Evolutionary conservation across 1,284 basidiomycete species (phyloP).

Genomic region (Cryptococcus deneoformans): DNA sequence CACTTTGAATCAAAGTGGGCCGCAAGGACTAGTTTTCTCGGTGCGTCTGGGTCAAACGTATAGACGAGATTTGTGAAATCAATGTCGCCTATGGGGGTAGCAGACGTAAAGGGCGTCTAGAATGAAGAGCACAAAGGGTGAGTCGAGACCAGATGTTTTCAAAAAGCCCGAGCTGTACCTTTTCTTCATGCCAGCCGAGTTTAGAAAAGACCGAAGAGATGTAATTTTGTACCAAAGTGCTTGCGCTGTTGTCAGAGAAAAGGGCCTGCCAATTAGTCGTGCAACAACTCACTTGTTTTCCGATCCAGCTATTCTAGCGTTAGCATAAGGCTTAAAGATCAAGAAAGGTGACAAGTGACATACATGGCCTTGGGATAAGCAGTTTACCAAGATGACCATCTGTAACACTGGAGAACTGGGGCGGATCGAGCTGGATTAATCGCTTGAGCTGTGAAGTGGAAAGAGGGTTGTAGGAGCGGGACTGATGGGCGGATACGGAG

Average conservation of each 20-base stretch:
- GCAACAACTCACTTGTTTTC: slow-evolving; percentile 36
- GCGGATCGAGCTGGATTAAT: slow-evolving; percentile 28
- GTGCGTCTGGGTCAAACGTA: slow-evolving; percentile 85
- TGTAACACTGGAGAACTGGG: slow-evolving; percentile 35
- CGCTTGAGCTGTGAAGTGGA: slow-evolving; percentile 12
- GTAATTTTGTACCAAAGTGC: slow-evolving; percentile 72
- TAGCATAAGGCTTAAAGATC: background rate
- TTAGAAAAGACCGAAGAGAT: slow-evolving; percentile 65
- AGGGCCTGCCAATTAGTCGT: too few species aligned
- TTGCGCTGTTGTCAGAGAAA: slow-evolving; percentile 47
- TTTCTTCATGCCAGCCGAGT: slow-evolving; percentile 81
- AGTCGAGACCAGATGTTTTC: background rate
- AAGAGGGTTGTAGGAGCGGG: background rate
- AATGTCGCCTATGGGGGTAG: slow-evolving; percentile 80
- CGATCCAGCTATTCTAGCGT: slow-evolving; percentile 35
- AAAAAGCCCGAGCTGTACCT: slow-evolving; percentile 33
- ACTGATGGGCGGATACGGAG: background rate
- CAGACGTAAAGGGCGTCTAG: slow-evolving; percentile 66
- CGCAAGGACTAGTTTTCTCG: slow-evolving; percentile 76
- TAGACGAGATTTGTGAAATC: slow-evolving; percentile 90
- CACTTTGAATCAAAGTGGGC: slow-evolving; percentile 98
- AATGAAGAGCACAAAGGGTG: too few species aligned
- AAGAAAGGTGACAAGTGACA: slow-evolving; percentile 34
- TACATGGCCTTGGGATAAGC: slow-evolving; percentile 75
- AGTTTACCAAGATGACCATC: slow-evolving; percentile 68